These are phyloP conservation scores for Starmerella bacillaris DNA, from an alignment of 805 yeast genomes.

Conservation along the genomic window DNA sequence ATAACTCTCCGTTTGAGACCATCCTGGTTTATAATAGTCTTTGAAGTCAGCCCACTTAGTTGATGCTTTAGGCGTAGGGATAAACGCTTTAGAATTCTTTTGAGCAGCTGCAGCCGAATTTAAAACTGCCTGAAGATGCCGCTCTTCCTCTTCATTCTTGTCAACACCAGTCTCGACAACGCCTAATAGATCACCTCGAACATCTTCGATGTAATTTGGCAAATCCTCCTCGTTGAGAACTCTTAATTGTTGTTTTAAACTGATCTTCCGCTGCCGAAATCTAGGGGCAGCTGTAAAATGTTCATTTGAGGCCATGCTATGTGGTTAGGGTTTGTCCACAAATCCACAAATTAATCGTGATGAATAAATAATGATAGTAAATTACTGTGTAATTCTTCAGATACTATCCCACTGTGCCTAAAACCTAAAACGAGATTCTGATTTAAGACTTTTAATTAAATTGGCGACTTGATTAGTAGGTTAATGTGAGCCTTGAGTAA, in stretches of 20 bases:
- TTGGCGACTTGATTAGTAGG: no score
- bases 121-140: conserved; percentile 81
- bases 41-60: conserved; percentile 58
- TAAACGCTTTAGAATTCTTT: conserved; percentile 38
- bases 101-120: conserved; percentile 56
- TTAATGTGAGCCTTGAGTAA: no score
- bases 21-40: conserved; percentile 50
- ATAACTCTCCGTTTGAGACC: conserved; percentile 57
- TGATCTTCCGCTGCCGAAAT: conserved; percentile 85
- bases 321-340: neutral
- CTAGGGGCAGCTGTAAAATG: conserved; percentile 30
- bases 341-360: neutral
- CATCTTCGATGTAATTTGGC: conserved; percentile 61
- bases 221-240: conserved; percentile 62
- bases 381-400: no score
- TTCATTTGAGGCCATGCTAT: neutral
- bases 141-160: conserved; percentile 92
- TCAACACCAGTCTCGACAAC: conserved; percentile 89
- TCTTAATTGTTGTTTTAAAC: conserved; percentile 72
- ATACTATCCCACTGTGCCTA: no score
- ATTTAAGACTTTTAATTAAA: no score
- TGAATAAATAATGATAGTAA: no score
- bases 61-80: conserved; percentile 95
- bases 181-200: conserved; percentile 70
- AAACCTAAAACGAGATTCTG: no score